phyloP scores from a whole-genome alignment of 805 yeast genomes.

The Candida vartiovaarae region DNA sequence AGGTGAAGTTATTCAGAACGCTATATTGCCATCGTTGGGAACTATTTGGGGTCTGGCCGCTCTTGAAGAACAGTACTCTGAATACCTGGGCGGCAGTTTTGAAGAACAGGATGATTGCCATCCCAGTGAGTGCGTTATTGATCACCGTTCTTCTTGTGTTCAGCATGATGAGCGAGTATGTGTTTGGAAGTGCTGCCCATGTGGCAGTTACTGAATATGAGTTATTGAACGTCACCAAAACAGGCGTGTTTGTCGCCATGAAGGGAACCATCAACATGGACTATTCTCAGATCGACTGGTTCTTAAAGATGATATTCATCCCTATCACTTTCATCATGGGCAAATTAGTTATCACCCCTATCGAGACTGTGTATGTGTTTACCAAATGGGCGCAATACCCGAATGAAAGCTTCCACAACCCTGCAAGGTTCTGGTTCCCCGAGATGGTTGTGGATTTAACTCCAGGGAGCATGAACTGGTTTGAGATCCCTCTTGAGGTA shows the following conservation, averaged over 20 bases:
- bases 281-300: slow-evolving; percentile 10
- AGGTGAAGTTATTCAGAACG: too few species aligned
- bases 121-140: too few species aligned
- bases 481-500: slow-evolving; percentile 2
- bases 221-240: slow-evolving; percentile 7
- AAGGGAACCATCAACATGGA: slow-evolving; percentile 11
- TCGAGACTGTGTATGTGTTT: slow-evolving; percentile 6
- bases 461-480: slow-evolving; percentile 4
- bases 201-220: slow-evolving; percentile 5
- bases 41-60: too few species aligned
- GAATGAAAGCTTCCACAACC: slow-evolving; percentile 1
- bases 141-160: too few species aligned
- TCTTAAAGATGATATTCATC: slow-evolving; percentile 4
- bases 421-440: slow-evolving; percentile 1
- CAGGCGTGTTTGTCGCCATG: slow-evolving; percentile 11
- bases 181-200: background rate
- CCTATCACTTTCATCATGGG: slow-evolving; percentile 6
- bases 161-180: too few species aligned
- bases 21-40: too few species aligned
- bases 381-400: slow-evolving; percentile 6
- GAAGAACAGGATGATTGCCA: too few species aligned
- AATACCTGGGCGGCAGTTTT: too few species aligned
- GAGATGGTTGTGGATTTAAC: slow-evolving; percentile 10
- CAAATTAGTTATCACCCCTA: slow-evolving; percentile 1
- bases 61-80: too few species aligned